Base-by-base conservation (phyloP, 148 eudicot species). In the Chenopodium quinoa region DNA sequence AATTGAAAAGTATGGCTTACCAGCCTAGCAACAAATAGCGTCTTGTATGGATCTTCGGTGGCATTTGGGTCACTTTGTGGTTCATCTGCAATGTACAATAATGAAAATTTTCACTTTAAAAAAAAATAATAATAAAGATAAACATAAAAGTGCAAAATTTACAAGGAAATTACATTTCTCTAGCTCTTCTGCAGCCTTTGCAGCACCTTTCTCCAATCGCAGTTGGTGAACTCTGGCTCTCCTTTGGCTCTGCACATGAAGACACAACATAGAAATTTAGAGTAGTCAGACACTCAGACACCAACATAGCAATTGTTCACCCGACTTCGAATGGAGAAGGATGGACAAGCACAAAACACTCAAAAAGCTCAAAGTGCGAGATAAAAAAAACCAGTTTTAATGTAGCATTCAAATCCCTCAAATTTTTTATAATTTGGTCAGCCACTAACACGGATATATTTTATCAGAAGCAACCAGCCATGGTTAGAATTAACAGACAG, bases 1-100 rank as follows among this genome's bases (percentile, higher is more conserved):
- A 40, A 56, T 82, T 64, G 44, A 34, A 71, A 11, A 64, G 0
- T 17, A 77, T 56, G 56, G 80, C 99, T 85, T 82, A 97, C 99
- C 86, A 97, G 97, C 84, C 97, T 90, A 48, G 99, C 89, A 71
- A 97, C 98, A 85, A 97, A 94, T 68, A 97, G 88, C 17, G 99
- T 97, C 89, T 97, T 97, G 90, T 94, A 97, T 22, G 99, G 99
- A 83, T 94, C 99, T 82, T 94, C 99, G 77, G 97, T 88, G 34
- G 88, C 84, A 90, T 89, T 89, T 52, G 95, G 95, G 78, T 97
- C 95, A 75, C 84, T 91, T 20, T 74, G 89, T 27, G 99, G 98
- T 86, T 97, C 97, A 92, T 87, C 99, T 97, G 95, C 88, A 83
- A 80, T 17, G 58, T 54, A 37, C 1, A 50, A 46, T 70, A 40